phyloP scores from a whole-genome alignment of 345 rosid genomes.

The Salix purpurea region DNA sequence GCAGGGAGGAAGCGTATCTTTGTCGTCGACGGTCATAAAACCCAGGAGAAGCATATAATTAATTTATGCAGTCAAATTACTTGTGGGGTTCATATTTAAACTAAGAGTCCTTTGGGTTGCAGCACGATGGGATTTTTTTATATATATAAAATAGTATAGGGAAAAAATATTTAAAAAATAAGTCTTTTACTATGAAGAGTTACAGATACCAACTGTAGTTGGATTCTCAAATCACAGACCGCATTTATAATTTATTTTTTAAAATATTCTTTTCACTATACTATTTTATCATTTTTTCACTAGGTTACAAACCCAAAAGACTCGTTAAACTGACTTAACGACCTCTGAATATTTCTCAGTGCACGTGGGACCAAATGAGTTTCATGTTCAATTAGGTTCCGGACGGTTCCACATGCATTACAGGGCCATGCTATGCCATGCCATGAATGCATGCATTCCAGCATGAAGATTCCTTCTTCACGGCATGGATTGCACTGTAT shows the following conservation, averaged over 20 bases:
- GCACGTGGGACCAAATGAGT: constrained; percentile 6
- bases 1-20: background rate
- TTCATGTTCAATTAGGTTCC: background rate
- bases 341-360: background rate
- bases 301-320: too few relatives aligned
- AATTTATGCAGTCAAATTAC: background rate
- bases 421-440: background rate
- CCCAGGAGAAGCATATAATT: background rate
- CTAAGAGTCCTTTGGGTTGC: too few relatives aligned
- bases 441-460: background rate
- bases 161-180: too few relatives aligned
- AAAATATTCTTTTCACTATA: too few relatives aligned
- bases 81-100: too few relatives aligned
- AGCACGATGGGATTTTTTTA: too few relatives aligned
- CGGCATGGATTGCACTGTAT: background rate
- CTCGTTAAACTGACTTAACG: constrained; percentile 15
- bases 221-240: too few relatives aligned
- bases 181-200: too few relatives aligned
- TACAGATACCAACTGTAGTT: too few relatives aligned
- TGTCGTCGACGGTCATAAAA: background rate
- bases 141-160: too few relatives aligned
- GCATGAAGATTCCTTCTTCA: constrained; percentile 1
- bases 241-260: too few relatives aligned
- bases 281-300: too few relatives aligned
- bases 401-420: background rate